Base-by-base conservation (phyloP, 345 rosid genomes). In the Salix viminalis region DNA sequence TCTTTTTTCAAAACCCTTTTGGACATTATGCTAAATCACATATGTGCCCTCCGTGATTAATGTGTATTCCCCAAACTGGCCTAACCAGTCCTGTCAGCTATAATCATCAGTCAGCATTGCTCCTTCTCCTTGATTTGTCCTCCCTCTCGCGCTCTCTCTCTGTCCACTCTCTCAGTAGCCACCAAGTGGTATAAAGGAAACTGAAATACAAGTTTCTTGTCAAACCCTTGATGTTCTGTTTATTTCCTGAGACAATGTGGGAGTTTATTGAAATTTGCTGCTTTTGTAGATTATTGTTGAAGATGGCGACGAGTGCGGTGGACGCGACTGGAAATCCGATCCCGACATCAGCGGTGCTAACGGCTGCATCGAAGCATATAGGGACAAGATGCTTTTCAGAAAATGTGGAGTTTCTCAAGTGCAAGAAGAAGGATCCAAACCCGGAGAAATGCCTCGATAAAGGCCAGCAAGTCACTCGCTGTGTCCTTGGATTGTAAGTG, bases 381-480 rank as follows among this genome's bases (percentile, higher is more conserved):
- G 90, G 83, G 61, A 67, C 67, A 19, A 77, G 94, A 71, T 96
- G 99, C 85, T 84, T 68, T 54, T 77, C 82, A 14, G 97, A 94
- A 86, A 96, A 96, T 79, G 84, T 96, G 74, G 97, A 82, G 42
- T 96, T 94, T 81, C 90, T 96, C 80, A 96, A 90, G 82, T 96
- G 99, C 87, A 96, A 96, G 90, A 87, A 94, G 94, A 91, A 89
- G 79, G 97, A 96, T 80, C 95, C 97, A 2, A 96, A 96, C 77
- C 99, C 99, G 0, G 99, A 96, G 92, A 94, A 92, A 70, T 96
- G 99, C 76, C 97, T 96, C 39, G 98, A 94, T 14, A 90, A 96
- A 74, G 99, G 99, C 68, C 90, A 88, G 48, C 88, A 94, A 78
- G 99, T 94, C 82, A 96, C 99, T 78, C 95, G 95, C 79, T 96